Base-by-base conservation (phyloP, 805 yeast species). In the Suhomyces emberorum region DNA sequence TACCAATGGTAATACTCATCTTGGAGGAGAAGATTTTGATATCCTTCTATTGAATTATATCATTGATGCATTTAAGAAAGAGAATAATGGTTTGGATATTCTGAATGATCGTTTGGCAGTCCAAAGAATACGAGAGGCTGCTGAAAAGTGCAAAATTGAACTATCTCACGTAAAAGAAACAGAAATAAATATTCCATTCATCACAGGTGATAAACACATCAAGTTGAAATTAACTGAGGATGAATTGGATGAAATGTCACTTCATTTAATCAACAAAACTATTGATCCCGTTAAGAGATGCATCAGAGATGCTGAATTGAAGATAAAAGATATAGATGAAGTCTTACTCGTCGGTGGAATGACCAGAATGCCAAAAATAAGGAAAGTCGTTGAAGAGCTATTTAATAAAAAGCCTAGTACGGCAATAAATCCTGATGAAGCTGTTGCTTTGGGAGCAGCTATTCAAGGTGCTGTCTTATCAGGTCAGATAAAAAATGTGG, bases 1-100 rank as follows among this genome's bases (percentile, higher is more conserved):
- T 31, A 84, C 95, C 22, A 83, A 83, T 55, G 95, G 95, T 49
- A 83, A 84, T 59, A 83, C 91, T 15, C 91, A 83, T 63, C 69
- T 84, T 48, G 95, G 95, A 49, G 95, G 95, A 42, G 91, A 84
- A 60, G 95, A 84, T 63, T 82, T 83, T 57, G 95, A 84, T 63
- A 79, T 77, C 48, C 67, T 83, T 34, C 63, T 84, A 15, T 65
- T 77, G 47, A 59, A 70, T 26, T 63, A 79, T 61, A 78, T 84
- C 35, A 58, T 83, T 22, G 77, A 76, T 15, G 63, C 61, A 23
- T 82, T 83, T 64, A 64, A 78, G 55, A 54, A 63, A 37, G 73
- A 74, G 47, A 69, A 75, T 19, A 77, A 79, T 39, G 70, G 67
- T 1, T 33, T 61, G 18, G 81, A 81, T 56, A 54, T 82, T 20